Evolutionary conservation across 2,329 filamentous ascomycete genomes (phyloP).

Genomic region (Colletotrichum eleusines): DNA sequence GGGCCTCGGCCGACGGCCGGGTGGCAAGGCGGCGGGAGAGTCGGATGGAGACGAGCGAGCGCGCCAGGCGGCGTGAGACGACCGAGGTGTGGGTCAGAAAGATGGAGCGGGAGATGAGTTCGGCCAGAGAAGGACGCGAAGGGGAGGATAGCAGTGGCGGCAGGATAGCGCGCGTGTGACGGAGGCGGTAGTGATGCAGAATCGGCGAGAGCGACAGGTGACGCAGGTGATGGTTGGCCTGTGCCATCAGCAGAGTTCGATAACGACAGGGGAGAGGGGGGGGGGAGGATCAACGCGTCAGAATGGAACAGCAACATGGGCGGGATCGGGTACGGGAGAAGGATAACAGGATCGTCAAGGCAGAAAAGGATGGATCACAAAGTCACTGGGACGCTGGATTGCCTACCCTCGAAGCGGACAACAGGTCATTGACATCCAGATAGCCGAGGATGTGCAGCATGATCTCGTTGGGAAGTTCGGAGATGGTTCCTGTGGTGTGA

Average conservation of each 20-base stretch:
- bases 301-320: slow-evolving; percentile 3
- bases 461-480: slow-evolving; percentile 66
- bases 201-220: slow-evolving; percentile 73
- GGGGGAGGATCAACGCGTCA: slow-evolving; percentile 3
- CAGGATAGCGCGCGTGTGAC: slow-evolving; percentile 65
- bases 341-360: not conserved
- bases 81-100: slow-evolving; percentile 76
- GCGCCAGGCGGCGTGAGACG: slow-evolving; percentile 72
- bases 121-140: slow-evolving; percentile 68
- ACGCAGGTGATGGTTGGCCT: slow-evolving; percentile 74
- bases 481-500: slow-evolving; percentile 22
- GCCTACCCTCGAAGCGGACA: slow-evolving; percentile 68
- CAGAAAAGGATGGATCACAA: not conserved
- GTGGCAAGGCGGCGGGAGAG: slow-evolving; percentile 71
- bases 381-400: slow-evolving; percentile 20
- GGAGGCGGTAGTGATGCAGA: slow-evolving; percentile 72
- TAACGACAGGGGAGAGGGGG: slow-evolving; percentile 2
- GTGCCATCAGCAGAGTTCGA: slow-evolving; percentile 39
- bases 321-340: not conserved
- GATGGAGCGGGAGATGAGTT: slow-evolving; percentile 74
- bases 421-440: slow-evolving; percentile 68
- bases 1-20: slow-evolving; percentile 68
- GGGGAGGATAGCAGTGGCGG: slow-evolving; percentile 68
- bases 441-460: slow-evolving; percentile 67
- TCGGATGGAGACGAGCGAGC: slow-evolving; percentile 74